Percentiles rank a stretch among this genome's conserved stretches.
phyloP scores from a whole-genome alignment of 352 stramenopile genomes.

The Blastocystis sp. region DNA sequence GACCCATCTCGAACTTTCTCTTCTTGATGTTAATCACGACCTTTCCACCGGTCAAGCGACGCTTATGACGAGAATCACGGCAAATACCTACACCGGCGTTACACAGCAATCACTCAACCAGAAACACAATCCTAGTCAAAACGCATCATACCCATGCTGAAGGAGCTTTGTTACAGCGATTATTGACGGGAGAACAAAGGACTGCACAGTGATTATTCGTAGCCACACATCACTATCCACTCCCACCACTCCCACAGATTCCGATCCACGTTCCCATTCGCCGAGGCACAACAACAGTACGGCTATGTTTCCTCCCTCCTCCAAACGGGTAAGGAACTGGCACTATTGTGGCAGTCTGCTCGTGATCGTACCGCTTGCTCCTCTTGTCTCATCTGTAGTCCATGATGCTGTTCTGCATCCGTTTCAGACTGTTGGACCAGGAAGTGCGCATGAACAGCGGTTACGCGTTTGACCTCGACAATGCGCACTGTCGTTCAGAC shows the following conservation, averaged over 20 bases:
- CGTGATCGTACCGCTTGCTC: neutral
- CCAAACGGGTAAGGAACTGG: too few species aligned
- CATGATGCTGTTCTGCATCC: neutral
- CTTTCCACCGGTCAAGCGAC: conserved; percentile 57
- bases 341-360: too few species aligned
- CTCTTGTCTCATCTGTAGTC: neutral
- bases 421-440: neutral
- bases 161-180: neutral
- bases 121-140: neutral
- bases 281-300: too few species aligned
- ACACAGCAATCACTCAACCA: neutral
- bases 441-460: neutral
- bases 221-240: neutral
- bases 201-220: neutral
- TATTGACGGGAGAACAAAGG: neutral
- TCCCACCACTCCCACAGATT: neutral
- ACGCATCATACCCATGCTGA: neutral
- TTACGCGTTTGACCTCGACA: neutral
- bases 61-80: conserved; percentile 74
- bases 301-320: too few species aligned
- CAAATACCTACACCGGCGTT: conserved; percentile 57
- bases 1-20: conserved; percentile 91
- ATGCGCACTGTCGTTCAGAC: neutral
- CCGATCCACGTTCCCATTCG: neutral
- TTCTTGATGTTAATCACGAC: conserved; percentile 71